Base-by-base conservation (phyloP, 2,329 filamentous ascomycete genomes). In the Colletotrichum lupini region DNA sequence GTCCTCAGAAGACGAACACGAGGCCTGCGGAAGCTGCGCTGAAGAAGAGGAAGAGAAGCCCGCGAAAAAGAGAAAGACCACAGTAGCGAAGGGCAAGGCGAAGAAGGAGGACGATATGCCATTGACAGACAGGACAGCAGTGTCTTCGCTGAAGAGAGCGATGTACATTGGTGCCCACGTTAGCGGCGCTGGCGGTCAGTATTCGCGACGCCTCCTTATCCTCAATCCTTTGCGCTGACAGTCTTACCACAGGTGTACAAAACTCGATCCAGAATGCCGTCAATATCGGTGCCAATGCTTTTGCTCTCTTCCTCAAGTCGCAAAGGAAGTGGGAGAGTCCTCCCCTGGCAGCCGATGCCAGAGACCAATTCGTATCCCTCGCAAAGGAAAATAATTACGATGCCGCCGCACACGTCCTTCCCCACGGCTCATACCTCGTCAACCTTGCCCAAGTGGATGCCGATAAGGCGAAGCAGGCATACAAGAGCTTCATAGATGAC, bases 241-340 rank as follows among this genome's bases (percentile, higher is more conserved):
- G 9, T 32, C 7, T 11, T 5, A 8, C 32, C 73, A 52, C 77
- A 95, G 94, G 95, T 66, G 94, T 98, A 0, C 95, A 98, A 70
- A 98, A 98, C 82, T 89, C 95, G 0, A 88, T 98, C 72, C 86
- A 88, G 26, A 97, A 98, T 77, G 90, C 93, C 57, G 80, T 92
- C 1, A 89, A 95, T 62, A 95, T 98, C 76, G 95, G 95, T 66
- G 95, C 93, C 75, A 99, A 98, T 81, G 91, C 95, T 11, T 97
- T 98, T 77, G 97, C 97, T 4, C 87, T 98, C 24, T 99, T 99
- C 84, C 88, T 99, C 77, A 98, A 98, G 81, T 97, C 94, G 0
- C 97, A 99, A 82, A 92, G 95, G 68, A 98, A 98, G 85, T 99
- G 97, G 97, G 88, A 90, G 32, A 97, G 93, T 78, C 94, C 95